Evolutionary conservation across 2,329 filamentous ascomycete genomes (phyloP), one percentile per base, ranked within the genome.

Genomic region (Parasarocladium wereldwijsianum): DNA sequence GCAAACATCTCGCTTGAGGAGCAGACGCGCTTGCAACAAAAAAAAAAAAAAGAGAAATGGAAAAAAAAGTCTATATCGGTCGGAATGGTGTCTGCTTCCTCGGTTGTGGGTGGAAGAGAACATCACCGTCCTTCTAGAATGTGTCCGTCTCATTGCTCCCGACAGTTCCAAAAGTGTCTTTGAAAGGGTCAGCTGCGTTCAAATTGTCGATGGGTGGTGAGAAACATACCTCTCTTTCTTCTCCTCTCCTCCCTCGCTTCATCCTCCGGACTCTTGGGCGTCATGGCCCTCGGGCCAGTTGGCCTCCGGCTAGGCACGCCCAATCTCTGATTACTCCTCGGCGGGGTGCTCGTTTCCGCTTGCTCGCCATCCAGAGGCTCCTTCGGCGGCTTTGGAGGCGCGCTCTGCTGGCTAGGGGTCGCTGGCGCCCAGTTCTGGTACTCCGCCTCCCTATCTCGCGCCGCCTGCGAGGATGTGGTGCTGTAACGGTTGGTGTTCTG

Each of bases 251-350:
- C 58, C 32, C 50, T 54, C 13, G 52, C 54, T 34, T 62, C 62
- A 24, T 64, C 58, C 26, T 62, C 54, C 1, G 55, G 55, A 34
- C 57, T 64, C 47, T 59, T 69, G 1, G 69, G 68, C 5, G 68
- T 73, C 69, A 74, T 74, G 12, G 68, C 67, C 37, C 69, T 51
- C 10, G 69, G 69, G 14, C 69, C 69, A 31, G 65, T 72, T 15
- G 69, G 69, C 34, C 66, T 50, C 28, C 69, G 56, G 7, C 57
- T 47, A n/a, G 64, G 64, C 4, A 62, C 55, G 6, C 62, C 63
- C 5, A 66, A 54, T 6, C 63, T 50, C 42, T 60, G 24, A 65
- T 47, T 12, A 64, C 60, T 32, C 50, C 51, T 36, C 60, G 59
- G 55, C 8, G 67, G 61, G 2, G 62, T 61, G n/a, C n/a, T n/a